Percentiles rank a stretch among this genome's conserved stretches.
Conservation (phyloP, 2,329 filamentous ascomycete species). For the Aspergillus japonicus region DNA sequence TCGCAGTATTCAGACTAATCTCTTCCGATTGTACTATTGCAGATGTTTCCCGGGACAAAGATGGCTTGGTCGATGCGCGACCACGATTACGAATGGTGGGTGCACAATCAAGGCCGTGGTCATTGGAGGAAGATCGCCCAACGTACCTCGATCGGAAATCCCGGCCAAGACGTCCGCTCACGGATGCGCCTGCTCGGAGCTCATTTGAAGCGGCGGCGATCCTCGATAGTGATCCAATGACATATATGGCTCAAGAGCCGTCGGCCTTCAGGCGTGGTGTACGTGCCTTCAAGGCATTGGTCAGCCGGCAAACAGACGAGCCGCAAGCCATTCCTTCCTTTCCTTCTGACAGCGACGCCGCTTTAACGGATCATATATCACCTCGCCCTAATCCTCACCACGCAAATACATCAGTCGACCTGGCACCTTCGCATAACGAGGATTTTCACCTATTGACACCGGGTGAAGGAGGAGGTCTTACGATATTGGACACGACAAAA, state of each 20-base stretch:
- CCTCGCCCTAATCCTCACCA: slow-evolving; percentile 11
- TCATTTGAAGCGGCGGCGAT: slow-evolving; percentile 21
- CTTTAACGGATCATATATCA: slow-evolving; percentile 4
- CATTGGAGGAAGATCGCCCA: slow-evolving; percentile 12
- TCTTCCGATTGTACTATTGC: not conserved
- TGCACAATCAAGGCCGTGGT: slow-evolving; percentile 20
- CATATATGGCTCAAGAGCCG: slow-evolving; percentile 20
- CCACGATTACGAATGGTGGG: slow-evolving; percentile 17
- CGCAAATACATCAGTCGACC: slow-evolving; percentile 14
- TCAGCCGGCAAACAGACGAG: slow-evolving; percentile 31
- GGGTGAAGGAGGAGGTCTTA: slow-evolving; percentile 5
- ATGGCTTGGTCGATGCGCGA: slow-evolving; percentile 19
- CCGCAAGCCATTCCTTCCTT: slow-evolving; percentile 25
- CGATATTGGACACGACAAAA: slow-evolving; percentile 3
- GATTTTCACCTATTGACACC: not conserved
- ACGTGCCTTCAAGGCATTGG: slow-evolving; percentile 32
- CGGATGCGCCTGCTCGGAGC: slow-evolving; percentile 16
- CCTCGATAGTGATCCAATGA: slow-evolving; percentile 20
- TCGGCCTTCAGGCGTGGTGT: slow-evolving; percentile 29
- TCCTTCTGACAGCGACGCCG: slow-evolving; percentile 18
- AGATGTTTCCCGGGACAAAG: slow-evolving; percentile 31
- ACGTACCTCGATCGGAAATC: slow-evolving; percentile 12
- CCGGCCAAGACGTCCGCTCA: slow-evolving; percentile 12
- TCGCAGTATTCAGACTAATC: not conserved
- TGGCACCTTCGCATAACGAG: slow-evolving; percentile 11